Evolutionary conservation across 2,329 filamentous ascomycete species (phyloP), one percentile per base, ranked within the genome.

Genomic region (Oidium heveae): DNA sequence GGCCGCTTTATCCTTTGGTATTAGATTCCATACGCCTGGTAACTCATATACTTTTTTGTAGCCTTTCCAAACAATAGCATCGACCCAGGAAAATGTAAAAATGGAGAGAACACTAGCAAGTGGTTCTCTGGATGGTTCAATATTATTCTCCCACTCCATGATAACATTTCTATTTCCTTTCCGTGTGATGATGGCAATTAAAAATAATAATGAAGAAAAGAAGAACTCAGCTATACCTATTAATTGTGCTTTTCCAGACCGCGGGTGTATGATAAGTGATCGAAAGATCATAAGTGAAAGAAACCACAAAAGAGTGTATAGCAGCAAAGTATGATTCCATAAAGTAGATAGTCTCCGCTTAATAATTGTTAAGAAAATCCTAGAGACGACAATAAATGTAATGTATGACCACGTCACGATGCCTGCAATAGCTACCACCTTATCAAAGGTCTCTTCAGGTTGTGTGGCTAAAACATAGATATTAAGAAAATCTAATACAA

Each of bases 141-240:
- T 77, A 34, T 82, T 83, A 57, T 84, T 86, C 67, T 95, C 88
- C 72, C 88, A 88, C 67, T 94, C 86, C 63, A 96, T 67, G 49
- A 88, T 68, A 13, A 98, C 84, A 2, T 83, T 79, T 67, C 86
- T 91, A 67, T 96, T 96, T 47, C 91, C 91, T 69, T 87, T 91
- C 59, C 91, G 80, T 58, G 86, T 93, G 53, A 80, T 84, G 55
- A 93, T 68, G 46, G 86, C 79, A 64, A 95, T 80, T 49, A 76
- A 66, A 54, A 87, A 80, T 13, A 98, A 74, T 13, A 94, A 65
- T 0, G 82, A 81, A 6, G 76, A 78, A 57, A 96, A 70, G 1
- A 72, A 70, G 63, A 96, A 96, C 62, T 93, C 80, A 56, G 76
- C 68, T 58, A 86, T 79, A 58, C 78, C 73, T 50, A 94, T 71